A percentile compares a stretch with the other conserved stretches of the same genome.
Conservation (phyloP, 331 rosid species). For the Malus hybrid region DNA sequence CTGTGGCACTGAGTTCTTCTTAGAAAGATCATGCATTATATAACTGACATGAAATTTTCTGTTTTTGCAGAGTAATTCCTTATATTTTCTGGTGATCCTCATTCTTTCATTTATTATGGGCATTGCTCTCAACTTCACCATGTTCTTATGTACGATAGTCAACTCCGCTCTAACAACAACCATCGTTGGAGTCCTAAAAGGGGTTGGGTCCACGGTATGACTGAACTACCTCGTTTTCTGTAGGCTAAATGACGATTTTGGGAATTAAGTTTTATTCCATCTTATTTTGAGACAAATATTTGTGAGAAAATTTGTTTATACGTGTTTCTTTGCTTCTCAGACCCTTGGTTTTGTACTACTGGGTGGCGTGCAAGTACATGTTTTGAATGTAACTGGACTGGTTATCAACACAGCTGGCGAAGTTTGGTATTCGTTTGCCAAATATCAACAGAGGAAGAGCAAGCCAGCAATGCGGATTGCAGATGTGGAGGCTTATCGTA, state of each 20-base stretch:
- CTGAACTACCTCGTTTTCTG: background rate
- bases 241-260: background rate
- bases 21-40: background rate
- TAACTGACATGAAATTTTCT: slow-evolving; percentile 2
- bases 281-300: background rate
- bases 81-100: slow-evolving; percentile 66
- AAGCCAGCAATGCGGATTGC: slow-evolving; percentile 37
- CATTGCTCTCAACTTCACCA: slow-evolving; percentile 89
- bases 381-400: slow-evolving; percentile 75
- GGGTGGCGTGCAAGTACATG: slow-evolving; percentile 85
- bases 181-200: slow-evolving; percentile 94
- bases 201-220: slow-evolving; percentile 94
- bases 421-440: slow-evolving; percentile 88
- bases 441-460: slow-evolving; percentile 67
- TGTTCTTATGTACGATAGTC: slow-evolving; percentile 91
- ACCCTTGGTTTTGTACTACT: slow-evolving; percentile 78
- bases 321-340: slow-evolving; percentile 32
- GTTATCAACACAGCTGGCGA: slow-evolving; percentile 92
- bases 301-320: background rate
- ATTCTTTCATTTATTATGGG: slow-evolving; percentile 85
- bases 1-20: background rate
- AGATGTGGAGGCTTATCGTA: slow-evolving; percentile 55
- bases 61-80: slow-evolving; percentile 64
- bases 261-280: background rate
- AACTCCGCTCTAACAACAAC: slow-evolving; percentile 95